These are phyloP conservation scores for Rhynchospora pubera DNA, from an alignment of 176 grass and related monocot genomes.

Conservation along the genomic window DNA sequence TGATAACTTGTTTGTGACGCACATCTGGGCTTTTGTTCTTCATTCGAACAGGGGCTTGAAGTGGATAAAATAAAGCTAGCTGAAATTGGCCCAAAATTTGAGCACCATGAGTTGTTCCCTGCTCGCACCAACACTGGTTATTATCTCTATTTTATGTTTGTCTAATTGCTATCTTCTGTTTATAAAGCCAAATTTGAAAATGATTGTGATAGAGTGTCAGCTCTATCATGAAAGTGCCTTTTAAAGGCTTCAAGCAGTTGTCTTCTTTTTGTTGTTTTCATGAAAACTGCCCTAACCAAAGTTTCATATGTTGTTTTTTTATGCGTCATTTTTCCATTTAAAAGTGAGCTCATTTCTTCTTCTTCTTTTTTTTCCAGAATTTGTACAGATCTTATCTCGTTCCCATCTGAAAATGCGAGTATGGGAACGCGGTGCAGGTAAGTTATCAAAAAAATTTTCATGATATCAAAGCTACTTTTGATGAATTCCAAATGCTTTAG, in stretches of 20 bases:
- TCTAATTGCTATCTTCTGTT: conserved; percentile 22
- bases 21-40: not conserved
- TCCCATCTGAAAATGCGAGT: conserved; percentile 99
- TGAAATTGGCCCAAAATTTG: conserved; percentile 85
- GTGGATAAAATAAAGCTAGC: conserved; percentile 79
- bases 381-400: conserved; percentile 74
- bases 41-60: conserved; percentile 41
- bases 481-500: not conserved
- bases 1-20: not conserved
- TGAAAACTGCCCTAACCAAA: not conserved
- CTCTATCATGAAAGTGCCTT: not conserved
- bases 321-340: not conserved
- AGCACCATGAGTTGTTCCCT: conserved; percentile 98
- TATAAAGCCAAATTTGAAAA: not conserved
- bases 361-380: conserved; percentile 45
- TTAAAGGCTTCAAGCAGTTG: not conserved
- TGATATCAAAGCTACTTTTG: not conserved
- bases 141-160: conserved; percentile 25
- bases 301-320: not conserved
- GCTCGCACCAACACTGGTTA: conserved; percentile 86
- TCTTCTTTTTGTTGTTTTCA: not conserved
- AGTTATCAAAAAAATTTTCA: not conserved
- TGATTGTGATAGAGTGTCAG: not conserved
- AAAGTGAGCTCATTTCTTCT: not conserved
- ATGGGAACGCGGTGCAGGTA: conserved; percentile 98